Base-by-base conservation (phyloP, 805 yeast genomes). In the Candida awuae region DNA sequence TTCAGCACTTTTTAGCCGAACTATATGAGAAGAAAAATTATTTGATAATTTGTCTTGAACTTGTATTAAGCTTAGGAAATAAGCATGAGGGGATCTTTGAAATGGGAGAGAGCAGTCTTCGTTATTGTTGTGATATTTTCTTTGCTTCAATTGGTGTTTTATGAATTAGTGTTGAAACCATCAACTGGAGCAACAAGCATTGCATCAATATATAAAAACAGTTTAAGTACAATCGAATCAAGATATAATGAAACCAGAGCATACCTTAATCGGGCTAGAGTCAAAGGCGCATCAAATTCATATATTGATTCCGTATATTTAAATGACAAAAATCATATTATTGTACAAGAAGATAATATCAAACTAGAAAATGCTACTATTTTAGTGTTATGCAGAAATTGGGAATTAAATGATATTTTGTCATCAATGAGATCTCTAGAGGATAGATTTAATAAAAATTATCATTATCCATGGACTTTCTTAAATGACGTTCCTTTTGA, bases 361-460 rank as follows among this genome's bases (percentile, higher is more conserved):
- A 15, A 66, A 41, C 62, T 30, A 80, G 94, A 84, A 52, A 87
- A 86, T 56, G 97, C 97, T 4, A 81, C 94, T 0, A 58, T 88
- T 20, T 70, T 88, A 39, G 87, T 88, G 95, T 71, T 88, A 20
- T 94, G 84, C 29, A 66, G 97, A 39, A 87, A 87, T 56, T 67
- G 71, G 63, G 97, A 87, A 57, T 59, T 87, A 9, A 67, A 70
- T 9, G 87, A 81, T 1, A 95, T 92, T 0, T 58, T 87, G 32
- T 55, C 61, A 32, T 75, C 94, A 16, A 86, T 87, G 74, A 68
- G 95, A 52, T 75, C 83, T 8, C 58, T 83, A 34, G 90, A 83
- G 59, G 90, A 82, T 56, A 62, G 86, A 41, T 83, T 83, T 62
- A 83, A 83, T 58, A 61, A 56, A 33, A 66, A 75, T 37, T 82